phyloP scores from a whole-genome alignment of 768 basidiomycete species.

The Amanita rubescens region DNA sequence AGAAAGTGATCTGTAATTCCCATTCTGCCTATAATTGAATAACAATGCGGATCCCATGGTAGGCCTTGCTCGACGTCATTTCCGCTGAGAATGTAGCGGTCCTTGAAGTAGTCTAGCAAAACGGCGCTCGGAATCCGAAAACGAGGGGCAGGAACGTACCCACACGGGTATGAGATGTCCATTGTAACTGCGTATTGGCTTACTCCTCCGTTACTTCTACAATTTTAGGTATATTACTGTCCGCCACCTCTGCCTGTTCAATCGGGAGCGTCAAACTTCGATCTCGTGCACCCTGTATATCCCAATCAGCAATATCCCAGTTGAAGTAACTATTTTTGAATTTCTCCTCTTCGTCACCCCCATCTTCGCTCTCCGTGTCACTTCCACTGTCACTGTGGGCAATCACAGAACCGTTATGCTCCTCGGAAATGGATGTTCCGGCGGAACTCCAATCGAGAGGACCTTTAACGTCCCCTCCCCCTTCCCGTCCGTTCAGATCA shows the following conservation, averaged over 20 bases:
- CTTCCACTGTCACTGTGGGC: constrained; percentile 4
- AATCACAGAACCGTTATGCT: constrained; percentile 5
- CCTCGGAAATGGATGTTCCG: constrained; percentile 7
- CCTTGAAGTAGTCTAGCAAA: constrained; percentile 6
- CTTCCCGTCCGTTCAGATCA: not conserved
- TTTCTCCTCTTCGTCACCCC: constrained; percentile 6
- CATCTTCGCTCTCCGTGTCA: constrained; percentile 4
- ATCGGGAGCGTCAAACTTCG: constrained; percentile 10
- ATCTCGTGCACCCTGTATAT: constrained; percentile 10
- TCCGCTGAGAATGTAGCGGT: constrained; percentile 2
- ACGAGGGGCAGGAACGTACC: not conserved
- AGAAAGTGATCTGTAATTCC: too few species aligned
- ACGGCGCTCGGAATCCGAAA: not conserved
- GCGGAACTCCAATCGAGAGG: constrained; percentile 10
- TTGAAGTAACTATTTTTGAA: constrained; percentile 10
- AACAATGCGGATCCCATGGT: too few species aligned
- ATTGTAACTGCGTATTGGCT: too few species aligned
- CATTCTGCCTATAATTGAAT: too few species aligned
- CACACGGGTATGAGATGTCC: constrained; percentile 2
- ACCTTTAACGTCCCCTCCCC: constrained; percentile 5
- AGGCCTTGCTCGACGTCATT: not conserved
- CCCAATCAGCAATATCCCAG: constrained; percentile 12
- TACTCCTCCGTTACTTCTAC: too few species aligned
- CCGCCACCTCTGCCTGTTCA: not conserved
- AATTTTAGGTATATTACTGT: constrained; percentile 2